Evolutionary conservation across 1,284 basidiomycete species (phyloP).

Genomic region (Fistulinella cinereoalba): DNA sequence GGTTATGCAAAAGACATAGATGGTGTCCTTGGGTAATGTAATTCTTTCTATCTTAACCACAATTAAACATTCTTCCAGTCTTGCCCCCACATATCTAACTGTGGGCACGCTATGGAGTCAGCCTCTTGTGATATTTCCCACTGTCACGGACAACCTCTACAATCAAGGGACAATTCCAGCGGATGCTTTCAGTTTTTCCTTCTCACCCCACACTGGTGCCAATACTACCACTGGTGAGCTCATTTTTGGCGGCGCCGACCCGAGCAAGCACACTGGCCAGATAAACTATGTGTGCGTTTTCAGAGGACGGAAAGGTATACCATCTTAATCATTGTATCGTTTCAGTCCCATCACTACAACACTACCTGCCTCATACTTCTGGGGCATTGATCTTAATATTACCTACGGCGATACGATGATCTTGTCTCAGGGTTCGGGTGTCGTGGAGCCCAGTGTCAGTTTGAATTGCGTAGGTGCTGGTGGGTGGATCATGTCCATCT

Average conservation of each 20-base stretch:
- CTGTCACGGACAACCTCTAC: conserved; percentile 44
- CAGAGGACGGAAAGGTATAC: conserved; percentile 26
- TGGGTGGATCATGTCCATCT: conserved; percentile 11
- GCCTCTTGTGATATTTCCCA: conserved; percentile 34
- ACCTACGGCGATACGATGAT: conserved; percentile 43
- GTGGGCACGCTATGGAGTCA: conserved; percentile 30
- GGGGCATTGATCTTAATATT: conserved; percentile 55
- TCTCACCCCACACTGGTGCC: conserved; percentile 38
- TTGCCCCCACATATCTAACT: conserved; percentile 54
- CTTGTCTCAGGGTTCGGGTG: conserved; percentile 18
- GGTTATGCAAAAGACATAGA: conserved; percentile 45
- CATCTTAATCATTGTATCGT: no score
- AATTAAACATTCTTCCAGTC: conserved; percentile 5
- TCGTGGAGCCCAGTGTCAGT: conserved; percentile 55
- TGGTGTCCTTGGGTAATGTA: conserved; percentile 47
- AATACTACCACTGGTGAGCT: conserved; percentile 41
- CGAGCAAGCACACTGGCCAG: conserved; percentile 30
- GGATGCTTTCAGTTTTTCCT: conserved; percentile 51
- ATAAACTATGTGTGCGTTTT: conserved; percentile 49
- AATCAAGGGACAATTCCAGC: conserved; percentile 40
- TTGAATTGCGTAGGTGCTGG: conserved; percentile 41
- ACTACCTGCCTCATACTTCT: conserved; percentile 45
- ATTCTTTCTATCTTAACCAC: background rate
- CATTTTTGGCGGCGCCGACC: conserved; percentile 48
- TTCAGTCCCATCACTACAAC: conserved; percentile 41